These are phyloP conservation scores for Mortierella sp. DNA, from an alignment of 371 early-diverging fungal genomes.

Conservation along the genomic window DNA sequence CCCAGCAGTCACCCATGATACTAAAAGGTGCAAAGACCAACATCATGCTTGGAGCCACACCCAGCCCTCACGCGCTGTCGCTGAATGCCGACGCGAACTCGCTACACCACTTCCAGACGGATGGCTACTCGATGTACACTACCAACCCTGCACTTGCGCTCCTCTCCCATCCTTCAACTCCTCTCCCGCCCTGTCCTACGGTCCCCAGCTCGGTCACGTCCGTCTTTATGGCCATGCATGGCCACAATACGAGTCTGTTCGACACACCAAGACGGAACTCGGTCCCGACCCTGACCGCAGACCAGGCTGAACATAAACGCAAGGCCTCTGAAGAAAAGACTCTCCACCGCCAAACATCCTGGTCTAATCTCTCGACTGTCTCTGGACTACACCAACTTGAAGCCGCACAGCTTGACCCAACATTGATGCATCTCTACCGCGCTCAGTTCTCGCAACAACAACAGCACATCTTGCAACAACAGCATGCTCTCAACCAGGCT, in stretches of 20 bases:
- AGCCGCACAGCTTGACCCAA: conserved; percentile 36
- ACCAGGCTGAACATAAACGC: conserved; percentile 35
- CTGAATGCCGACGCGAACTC: conserved; percentile 29
- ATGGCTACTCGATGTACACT: conserved; percentile 12
- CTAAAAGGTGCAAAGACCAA: conserved; percentile 40
- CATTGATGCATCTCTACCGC: conserved; percentile 48
- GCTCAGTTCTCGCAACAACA: conserved; percentile 13
- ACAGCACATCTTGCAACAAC: not conserved
- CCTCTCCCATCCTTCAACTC: not conserved
- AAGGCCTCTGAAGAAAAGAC: conserved; percentile 45
- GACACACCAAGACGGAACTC: conserved; percentile 41
- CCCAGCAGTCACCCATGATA: conserved; percentile 14
- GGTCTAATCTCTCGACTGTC: conserved; percentile 34
- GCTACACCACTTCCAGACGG: conserved; percentile 39
- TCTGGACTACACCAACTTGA: conserved; percentile 37
- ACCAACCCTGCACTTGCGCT: conserved; percentile 28
- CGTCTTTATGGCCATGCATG: conserved; percentile 45
- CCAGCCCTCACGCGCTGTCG: conserved; percentile 31
- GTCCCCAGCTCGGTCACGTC: conserved; percentile 29
- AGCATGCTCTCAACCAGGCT: conserved; percentile 36
- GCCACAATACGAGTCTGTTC: conserved; percentile 29
- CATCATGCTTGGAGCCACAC: conserved; percentile 35
- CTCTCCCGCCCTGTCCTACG: conserved; percentile 15
- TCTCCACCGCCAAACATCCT: conserved; percentile 45
- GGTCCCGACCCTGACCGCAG: conserved; percentile 36